Base-by-base conservation (phyloP, 225 moss, liverwort and hornwort genomes). In the Thuidium tamariscinum region DNA sequence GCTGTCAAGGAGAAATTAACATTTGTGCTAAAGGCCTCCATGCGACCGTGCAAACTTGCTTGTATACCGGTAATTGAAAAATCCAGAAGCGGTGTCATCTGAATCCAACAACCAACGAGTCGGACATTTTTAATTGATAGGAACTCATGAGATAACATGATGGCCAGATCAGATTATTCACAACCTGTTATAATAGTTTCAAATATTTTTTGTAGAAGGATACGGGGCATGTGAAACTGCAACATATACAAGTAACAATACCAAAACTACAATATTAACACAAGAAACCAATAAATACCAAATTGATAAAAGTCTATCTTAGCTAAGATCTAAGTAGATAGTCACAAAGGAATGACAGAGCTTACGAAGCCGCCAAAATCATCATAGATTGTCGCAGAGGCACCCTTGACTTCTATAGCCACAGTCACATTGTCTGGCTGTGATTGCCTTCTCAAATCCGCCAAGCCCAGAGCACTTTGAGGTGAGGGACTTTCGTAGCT, bases 281-380 rank as follows among this genome's bases (percentile, higher is more conserved):
- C 62, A 55, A 63, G 7, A 62, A 80, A 23, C 2, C 14, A 42
- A 56, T 16, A 22, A 12, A 19, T 36, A 77, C 7, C 23, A 48
- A 65, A 72, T 25, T 19, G 71, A 72, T 39, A 78, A 12, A 19
- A 8, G 12, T 16, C 51, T 65, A 69, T 77, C 29, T 84, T 18
- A 20, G 32, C 11, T 64, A 41, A 23, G 62, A 82, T 27, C 54
- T 42, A 42, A 68, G 12, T 36, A 80, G 11, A 74, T 34, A 81
- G 51, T 74, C 68, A 61, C 30, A 85, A 65, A 63, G 63, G 56
- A 41, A 63, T 44, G 69, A 29, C 9, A 66, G 66, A 41, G 83
- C 98, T 94, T 87, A 97, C 98, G 79, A 98, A 91, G 61, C 98
- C 98, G 49, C 98, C 97, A 90, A 94, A 97, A 85, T 98, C 98